Evolutionary conservation across 2,329 filamentous ascomycete genomes (phyloP).

Genomic region (Pestalotiopsis sp.): DNA sequence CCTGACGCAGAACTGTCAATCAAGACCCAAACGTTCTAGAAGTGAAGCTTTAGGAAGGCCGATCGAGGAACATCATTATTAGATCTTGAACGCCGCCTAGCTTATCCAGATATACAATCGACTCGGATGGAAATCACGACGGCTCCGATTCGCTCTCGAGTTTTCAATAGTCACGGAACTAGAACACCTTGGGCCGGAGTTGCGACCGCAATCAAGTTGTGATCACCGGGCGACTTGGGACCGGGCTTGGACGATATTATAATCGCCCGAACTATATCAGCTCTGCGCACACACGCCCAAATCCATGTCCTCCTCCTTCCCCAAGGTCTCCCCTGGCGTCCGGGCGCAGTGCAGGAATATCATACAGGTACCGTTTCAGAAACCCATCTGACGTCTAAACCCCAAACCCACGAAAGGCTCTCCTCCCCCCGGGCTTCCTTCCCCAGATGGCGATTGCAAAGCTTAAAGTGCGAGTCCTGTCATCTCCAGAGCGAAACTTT

Average conservation of each 20-base stretch:
- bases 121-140: no score
- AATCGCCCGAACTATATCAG: no score
- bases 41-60: background rate
- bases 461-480: slow-evolving; percentile 2
- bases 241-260: no score
- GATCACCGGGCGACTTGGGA: no score
- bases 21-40: background rate
- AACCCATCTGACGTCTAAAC: background rate
- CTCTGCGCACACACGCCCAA: background rate
- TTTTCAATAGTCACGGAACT: no score
- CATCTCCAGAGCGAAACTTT: slow-evolving; percentile 1
- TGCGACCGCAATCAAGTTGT: no score
- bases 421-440: background rate
- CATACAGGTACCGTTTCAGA: slow-evolving; percentile 20
- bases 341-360: slow-evolving; percentile 13
- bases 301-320: background rate
- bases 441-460: background rate
- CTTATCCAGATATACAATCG: background rate
- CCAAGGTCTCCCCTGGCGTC: background rate
- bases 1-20: background rate
- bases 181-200: no score
- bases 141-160: no score
- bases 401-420: background rate
- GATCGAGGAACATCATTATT: background rate
- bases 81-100: background rate